Evolutionary conservation across 345 rosid genomes (phyloP), one percentile per base, ranked within the genome.

Genomic region (Clausena lansium): DNA sequence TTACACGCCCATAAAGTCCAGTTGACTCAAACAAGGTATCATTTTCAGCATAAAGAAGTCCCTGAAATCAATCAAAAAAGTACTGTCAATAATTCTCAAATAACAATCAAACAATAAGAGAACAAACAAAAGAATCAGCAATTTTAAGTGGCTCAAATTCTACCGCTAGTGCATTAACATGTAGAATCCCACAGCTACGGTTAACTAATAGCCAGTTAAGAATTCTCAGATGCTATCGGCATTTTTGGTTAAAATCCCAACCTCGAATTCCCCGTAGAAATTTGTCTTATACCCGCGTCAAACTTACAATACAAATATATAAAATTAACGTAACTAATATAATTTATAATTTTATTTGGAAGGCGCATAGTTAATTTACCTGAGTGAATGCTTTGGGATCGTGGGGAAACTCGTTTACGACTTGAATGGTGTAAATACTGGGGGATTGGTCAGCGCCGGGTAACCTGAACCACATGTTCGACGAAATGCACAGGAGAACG

Each of bases 21-120:
- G 98, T 92, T 11, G 99, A 96, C 88, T 96, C 99, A n/a, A 68
- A 92, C 19, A 96, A 70, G 19, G 87, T 87, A 75, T 89, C 94
- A 70, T 94, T 86, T 77, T 86, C 98, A 0, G 82, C 88, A 80
- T 89, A 96, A 65, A 96, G 87, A 76, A 96, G 97, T 13, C 99
- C 99, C 99, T 96, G 89, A 45, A 0, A 45, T 13, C 65, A 80
- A 81, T 9, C 50, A 71, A 76, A 60, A 61, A 76, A 77, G 9
- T 70, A 45, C 0, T 8, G 32, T 55, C 15, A 15, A 9, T 59
- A 59, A 58, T 36, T 22, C 41, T 13, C 24, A 22, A 59, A 5
- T 65, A 27, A 9, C 22, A 58, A 36, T 13, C 7, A 2, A 64
- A 58, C 35, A 25, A 41, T 13, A 63, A 0, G 4, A 20, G 36